Base-by-base conservation (phyloP, 2,329 filamentous ascomycete species). In the Cercospora sp. region DNA sequence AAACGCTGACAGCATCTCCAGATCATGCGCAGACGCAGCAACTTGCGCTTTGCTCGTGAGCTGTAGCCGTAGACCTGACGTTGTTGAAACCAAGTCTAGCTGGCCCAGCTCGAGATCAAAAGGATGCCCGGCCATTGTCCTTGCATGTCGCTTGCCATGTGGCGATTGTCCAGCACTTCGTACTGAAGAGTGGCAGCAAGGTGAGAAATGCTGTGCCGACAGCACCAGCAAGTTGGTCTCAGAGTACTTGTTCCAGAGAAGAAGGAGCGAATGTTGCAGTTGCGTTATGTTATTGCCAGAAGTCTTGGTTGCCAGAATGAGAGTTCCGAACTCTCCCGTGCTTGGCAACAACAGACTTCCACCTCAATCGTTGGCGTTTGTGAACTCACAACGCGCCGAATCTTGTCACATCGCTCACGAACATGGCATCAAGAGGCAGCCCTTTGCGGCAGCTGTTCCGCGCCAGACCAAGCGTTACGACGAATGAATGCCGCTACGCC, bases 11-110 rank as follows among this genome's bases (percentile, higher is more conserved):
- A 48, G 48, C 26, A 30, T 33, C 12, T n/a, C 48, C 28, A 31
- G 8, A 5, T 71, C 68, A 57, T 69, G 58, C n/a, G 64, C 66
- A 55, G 69, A 71, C 45, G 72, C 65, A 69, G 69, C 68, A 69
- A 76, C 51, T 57, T 71, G 64, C 9, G 68, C 70, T 18, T 23
- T 48, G 65, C 73, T 76, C 23, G 65, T 51, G 16, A 74, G 63
- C 26, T 59, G 67, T 18, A 76, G 65, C 53, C 69, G 66, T 5
- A 73, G 66, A 51, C 60, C 65, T 33, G 69, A 68, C 26, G 73
- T 64, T 40, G 63, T 40, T 51, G 63, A 68, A 60, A 42, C 42
- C 60, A 68, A 30, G 40, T 59, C 40, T 40, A 68, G 26, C 40
- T 40, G 60, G 30, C 67, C 67, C 20, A 68, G 51, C n/a, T 68